These are phyloP conservation scores for Scenedesmus sp. DNA, from an alignment of 163 green algal genomes.

Conservation along the genomic window DNA sequence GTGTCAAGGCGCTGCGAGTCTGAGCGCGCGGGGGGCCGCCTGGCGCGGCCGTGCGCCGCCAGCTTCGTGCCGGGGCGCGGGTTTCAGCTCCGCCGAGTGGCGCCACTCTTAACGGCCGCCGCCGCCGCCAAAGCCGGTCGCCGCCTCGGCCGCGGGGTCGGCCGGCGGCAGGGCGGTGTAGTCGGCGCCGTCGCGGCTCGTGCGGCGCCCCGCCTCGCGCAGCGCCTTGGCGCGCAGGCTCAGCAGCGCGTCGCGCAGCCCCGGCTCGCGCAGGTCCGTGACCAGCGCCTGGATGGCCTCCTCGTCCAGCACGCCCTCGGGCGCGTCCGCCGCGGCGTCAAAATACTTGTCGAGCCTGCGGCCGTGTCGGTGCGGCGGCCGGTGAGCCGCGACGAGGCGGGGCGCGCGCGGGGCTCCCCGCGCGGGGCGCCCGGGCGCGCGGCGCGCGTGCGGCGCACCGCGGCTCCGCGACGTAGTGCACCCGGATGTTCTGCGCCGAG, in stretches of 20 bases:
- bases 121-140: constrained; percentile 4
- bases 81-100: constrained; percentile 17
- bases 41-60: too few relatives aligned
- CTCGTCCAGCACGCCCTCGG: constrained; percentile 33
- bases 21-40: constrained; percentile 38
- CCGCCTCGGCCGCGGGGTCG: constrained; percentile 4
- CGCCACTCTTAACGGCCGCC: not conserved
- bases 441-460: constrained; percentile 1
- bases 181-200: constrained; percentile 19
- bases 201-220: constrained; percentile 7
- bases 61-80: too few relatives aligned
- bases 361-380: too few relatives aligned
- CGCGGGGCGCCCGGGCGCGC: too few relatives aligned
- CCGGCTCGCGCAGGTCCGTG: constrained; percentile 25
- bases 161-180: constrained; percentile 16
- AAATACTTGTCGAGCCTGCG: constrained; percentile 36
- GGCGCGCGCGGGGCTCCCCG: too few relatives aligned
- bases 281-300: constrained; percentile 34
- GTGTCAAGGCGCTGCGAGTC: constrained; percentile 34
- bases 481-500: constrained; percentile 32
- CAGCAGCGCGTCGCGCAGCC: constrained; percentile 29
- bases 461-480: constrained; percentile 16
- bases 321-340: constrained; percentile 17
- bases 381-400: too few relatives aligned
- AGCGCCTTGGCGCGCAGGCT: constrained; percentile 32